Evolutionary conservation across 2,329 filamentous ascomycete species (phyloP).

Genomic region (Colletotrichum incanum): DNA sequence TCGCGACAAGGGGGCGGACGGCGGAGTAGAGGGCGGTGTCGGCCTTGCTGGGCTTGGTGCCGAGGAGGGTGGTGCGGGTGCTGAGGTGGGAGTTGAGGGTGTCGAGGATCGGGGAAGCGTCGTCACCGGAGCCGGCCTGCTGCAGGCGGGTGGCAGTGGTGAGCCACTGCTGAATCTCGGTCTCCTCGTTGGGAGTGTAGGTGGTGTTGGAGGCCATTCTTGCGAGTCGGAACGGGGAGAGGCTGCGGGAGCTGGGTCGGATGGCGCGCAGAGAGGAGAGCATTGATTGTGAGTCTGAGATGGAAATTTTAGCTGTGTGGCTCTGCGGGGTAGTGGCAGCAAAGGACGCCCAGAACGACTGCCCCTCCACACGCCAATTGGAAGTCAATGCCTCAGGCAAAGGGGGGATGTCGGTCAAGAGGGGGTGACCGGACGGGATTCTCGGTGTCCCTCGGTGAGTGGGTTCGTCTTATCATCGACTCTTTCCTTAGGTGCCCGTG

Average conservation of each 20-base stretch:
- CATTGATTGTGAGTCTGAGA: constrained; percentile 49
- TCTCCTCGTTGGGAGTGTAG: constrained; percentile 85
- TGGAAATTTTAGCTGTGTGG: constrained; percentile 33
- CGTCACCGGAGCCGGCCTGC: constrained; percentile 63
- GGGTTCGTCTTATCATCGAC: not conserved
- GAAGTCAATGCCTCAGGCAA: constrained; percentile 9
- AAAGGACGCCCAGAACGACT: constrained; percentile 15
- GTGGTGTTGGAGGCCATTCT: constrained; percentile 79
- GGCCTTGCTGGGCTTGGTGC: constrained; percentile 89
- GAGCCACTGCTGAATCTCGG: constrained; percentile 92
- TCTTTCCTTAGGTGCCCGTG: not conserved
- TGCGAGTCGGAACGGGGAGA: constrained; percentile 55
- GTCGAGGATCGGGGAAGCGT: constrained; percentile 78
- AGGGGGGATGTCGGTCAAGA: not conserved
- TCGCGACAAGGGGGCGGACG: constrained; percentile 81
- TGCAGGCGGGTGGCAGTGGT: constrained; percentile 82
- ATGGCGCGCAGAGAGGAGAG: constrained; percentile 63
- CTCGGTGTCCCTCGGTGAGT: not conserved
- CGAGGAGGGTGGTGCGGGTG: constrained; percentile 89
- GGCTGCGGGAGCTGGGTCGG: constrained; percentile 55
- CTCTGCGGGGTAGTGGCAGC: constrained; percentile 34
- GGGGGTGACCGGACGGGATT: too few relatives aligned
- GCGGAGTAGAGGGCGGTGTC: constrained; percentile 88
- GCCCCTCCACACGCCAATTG: constrained; percentile 30
- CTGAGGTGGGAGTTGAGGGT: constrained; percentile 90